Evolutionary conservation across 306 rosid species (phyloP).

Genomic region (Acacia melanoxylon): DNA sequence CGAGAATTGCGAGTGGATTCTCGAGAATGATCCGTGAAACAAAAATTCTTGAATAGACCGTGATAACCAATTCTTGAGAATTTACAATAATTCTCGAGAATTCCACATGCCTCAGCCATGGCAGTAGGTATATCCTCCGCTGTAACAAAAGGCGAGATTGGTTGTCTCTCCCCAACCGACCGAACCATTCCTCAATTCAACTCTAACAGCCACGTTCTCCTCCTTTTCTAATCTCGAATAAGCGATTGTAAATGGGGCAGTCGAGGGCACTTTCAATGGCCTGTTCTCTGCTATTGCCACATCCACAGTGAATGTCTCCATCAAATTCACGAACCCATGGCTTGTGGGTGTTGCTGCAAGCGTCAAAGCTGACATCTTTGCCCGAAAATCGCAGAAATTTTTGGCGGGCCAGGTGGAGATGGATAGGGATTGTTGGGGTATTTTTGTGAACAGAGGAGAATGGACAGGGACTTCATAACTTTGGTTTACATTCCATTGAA

Average conservation of each 20-base stretch:
- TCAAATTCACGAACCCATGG: slow-evolving; percentile 63
- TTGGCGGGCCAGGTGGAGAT: slow-evolving; percentile 11
- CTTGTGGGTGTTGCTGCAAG: slow-evolving; percentile 39
- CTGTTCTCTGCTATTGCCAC: slow-evolving; percentile 84
- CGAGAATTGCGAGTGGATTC: too few species aligned
- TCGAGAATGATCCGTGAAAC: too few species aligned
- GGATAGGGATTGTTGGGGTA: not conserved
- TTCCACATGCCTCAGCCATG: slow-evolving; percentile 75
- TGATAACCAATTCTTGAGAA: too few species aligned
- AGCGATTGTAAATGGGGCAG: slow-evolving; percentile 81
- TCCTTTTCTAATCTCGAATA: slow-evolving; percentile 73
- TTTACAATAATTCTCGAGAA: too few species aligned
- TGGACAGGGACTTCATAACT: slow-evolving; percentile 29
- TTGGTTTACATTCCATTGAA: not conserved
- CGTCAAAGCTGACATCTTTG: slow-evolving; percentile 45
- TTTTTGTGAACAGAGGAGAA: slow-evolving; percentile 19
- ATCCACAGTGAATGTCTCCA: slow-evolving; percentile 67
- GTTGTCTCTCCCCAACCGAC: slow-evolving; percentile 95
- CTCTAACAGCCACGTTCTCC: slow-evolving; percentile 85
- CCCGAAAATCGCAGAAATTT: slow-evolving; percentile 19
- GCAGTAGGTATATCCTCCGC: slow-evolving; percentile 86
- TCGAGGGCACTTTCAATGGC: slow-evolving; percentile 69
- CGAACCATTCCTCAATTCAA: slow-evolving; percentile 79
- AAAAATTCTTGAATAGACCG: too few species aligned
- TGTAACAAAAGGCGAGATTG: slow-evolving; percentile 86